phyloP scores from a whole-genome alignment of 306 rosid genomes.

The cucumber (Cucumis sativus) region DNA sequence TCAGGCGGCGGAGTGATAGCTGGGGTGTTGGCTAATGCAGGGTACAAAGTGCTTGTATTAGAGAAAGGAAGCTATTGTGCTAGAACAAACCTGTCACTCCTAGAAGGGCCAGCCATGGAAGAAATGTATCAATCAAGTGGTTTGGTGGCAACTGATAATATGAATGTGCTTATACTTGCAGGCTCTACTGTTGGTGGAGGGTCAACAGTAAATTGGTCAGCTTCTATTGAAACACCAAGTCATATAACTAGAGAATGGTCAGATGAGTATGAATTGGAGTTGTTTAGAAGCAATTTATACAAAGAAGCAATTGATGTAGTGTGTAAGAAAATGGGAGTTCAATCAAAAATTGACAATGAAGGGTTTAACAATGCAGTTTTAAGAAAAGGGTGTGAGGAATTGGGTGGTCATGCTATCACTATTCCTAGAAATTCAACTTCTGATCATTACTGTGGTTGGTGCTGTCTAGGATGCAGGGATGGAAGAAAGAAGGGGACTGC shows the following conservation, averaged over 20 bases:
- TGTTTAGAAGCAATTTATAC: slow-evolving; percentile 51
- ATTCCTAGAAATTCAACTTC: slow-evolving; percentile 59
- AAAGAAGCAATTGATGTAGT: slow-evolving; percentile 56
- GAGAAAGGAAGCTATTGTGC: slow-evolving; percentile 68
- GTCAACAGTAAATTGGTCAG: slow-evolving; percentile 68
- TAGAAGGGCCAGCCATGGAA: slow-evolving; percentile 64
- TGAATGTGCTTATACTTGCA: slow-evolving; percentile 37
- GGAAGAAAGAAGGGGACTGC: slow-evolving; percentile 64
- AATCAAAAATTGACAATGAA: slow-evolving; percentile 42
- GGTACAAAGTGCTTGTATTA: slow-evolving; percentile 61
- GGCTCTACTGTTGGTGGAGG: slow-evolving; percentile 90
- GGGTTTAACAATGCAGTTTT: slow-evolving; percentile 67
- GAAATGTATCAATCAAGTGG: slow-evolving; percentile 58
- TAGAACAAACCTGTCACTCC: slow-evolving; percentile 63
- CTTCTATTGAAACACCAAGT: slow-evolving; percentile 45
- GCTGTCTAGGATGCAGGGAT: slow-evolving; percentile 65
- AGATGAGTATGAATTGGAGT: slow-evolving; percentile 24
- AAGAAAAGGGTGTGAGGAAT: slow-evolving; percentile 62
- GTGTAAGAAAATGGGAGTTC: slow-evolving; percentile 61
- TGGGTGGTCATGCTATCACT: slow-evolving; percentile 47
- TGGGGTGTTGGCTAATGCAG: slow-evolving; percentile 62
- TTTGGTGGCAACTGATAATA: slow-evolving; percentile 47
- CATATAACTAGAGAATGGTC: slow-evolving; percentile 64
- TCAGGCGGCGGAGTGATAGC: slow-evolving; percentile 74
- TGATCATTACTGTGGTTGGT: slow-evolving; percentile 85